Percentiles rank a stretch among this genome's conserved stretches.
phyloP scores from a whole-genome alignment of 176 grass and related monocot genomes.

The Oryza coarctata region DNA sequence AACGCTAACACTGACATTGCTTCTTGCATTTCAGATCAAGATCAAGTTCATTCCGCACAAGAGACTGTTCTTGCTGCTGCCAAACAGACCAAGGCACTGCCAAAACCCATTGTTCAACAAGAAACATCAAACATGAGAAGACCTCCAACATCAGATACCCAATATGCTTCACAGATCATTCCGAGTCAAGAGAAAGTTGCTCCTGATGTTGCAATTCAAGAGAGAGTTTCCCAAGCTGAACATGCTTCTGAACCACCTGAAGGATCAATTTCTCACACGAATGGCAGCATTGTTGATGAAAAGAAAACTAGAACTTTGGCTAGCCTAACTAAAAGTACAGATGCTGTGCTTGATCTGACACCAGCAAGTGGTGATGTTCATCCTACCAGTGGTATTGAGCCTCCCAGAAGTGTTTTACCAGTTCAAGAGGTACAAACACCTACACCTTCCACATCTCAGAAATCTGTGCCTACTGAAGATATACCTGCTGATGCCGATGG shows the following conservation, averaged over 20 bases:
- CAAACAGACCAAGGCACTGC: constrained; percentile 13
- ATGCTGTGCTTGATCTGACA: background rate
- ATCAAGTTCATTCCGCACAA: constrained; percentile 1
- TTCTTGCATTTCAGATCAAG: constrained; percentile 31
- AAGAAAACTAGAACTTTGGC: background rate
- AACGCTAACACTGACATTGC: constrained; percentile 11
- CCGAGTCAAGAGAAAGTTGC: background rate
- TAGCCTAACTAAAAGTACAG: background rate
- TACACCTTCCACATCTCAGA: background rate
- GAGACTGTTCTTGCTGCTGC: constrained; percentile 11
- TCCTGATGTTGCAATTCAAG: background rate
- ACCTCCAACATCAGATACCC: background rate
- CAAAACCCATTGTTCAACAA: constrained; percentile 7
- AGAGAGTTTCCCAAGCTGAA: background rate
- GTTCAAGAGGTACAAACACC: constrained; percentile 11
- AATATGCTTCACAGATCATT: too few species aligned
- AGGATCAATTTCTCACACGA: background rate
- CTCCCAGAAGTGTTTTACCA: background rate
- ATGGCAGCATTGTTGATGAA: background rate
- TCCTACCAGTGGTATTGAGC: background rate
- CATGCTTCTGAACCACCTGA: background rate
- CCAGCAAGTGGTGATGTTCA: background rate
- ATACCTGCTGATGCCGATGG: background rate
- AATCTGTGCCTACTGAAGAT: background rate
- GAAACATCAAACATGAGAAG: background rate